Evolutionary conservation across 352 stramenopile species (phyloP).

Genomic region (Bremia lactucae): DNA sequence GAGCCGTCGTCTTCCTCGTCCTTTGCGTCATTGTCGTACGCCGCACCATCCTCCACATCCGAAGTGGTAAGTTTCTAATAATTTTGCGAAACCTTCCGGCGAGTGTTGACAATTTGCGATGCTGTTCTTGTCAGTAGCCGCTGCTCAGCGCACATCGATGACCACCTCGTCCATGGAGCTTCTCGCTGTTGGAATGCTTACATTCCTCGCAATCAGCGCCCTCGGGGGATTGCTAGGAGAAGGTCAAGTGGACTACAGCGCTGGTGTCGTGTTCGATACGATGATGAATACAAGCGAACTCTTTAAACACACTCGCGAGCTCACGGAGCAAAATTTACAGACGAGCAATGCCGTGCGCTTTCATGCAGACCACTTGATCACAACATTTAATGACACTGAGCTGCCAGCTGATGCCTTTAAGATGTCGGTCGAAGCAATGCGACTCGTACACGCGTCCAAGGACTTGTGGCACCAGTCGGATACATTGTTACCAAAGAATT

Average conservation of each 20-base stretch:
- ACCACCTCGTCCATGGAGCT: constrained; percentile 54
- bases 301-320: constrained; percentile 31
- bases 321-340: constrained; percentile 22
- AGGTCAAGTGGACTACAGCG: constrained; percentile 76
- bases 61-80: constrained; percentile 28
- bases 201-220: constrained; percentile 60
- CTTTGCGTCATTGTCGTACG: constrained; percentile 61
- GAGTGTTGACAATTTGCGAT: background rate
- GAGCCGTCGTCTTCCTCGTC: constrained; percentile 47
- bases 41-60: constrained; percentile 59
- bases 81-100: no score
- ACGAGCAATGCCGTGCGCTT: constrained; percentile 32
- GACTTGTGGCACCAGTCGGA: constrained; percentile 42
- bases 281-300: constrained; percentile 61
- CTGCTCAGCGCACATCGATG: constrained; percentile 27
- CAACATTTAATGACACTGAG: constrained; percentile 61
- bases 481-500: constrained; percentile 47
- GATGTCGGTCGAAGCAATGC: constrained; percentile 48
- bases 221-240: constrained; percentile 61
- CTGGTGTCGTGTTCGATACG: constrained; percentile 52
- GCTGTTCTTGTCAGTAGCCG: constrained; percentile 18
- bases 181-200: constrained; percentile 57
- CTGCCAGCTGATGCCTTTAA: constrained; percentile 52
- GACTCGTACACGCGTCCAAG: constrained; percentile 45
- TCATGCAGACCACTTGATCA: constrained; percentile 46